These are phyloP conservation scores for Amoeboradix gromovi DNA, from an alignment of 371 early-diverging fungal genomes.

Conservation along the genomic window DNA sequence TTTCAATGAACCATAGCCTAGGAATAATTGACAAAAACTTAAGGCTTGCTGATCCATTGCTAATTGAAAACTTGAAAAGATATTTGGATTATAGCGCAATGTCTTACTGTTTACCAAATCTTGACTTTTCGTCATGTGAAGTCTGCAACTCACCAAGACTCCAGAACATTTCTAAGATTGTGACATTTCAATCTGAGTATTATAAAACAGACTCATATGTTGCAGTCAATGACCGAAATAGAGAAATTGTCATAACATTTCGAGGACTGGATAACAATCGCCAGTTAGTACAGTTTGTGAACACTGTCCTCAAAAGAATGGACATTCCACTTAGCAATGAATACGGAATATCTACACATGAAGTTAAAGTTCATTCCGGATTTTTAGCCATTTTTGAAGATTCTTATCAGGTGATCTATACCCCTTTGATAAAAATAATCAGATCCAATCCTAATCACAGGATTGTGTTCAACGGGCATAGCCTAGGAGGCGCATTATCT, in stretches of 20 bases:
- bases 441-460: neutral
- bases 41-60: neutral
- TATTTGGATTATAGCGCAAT: neutral
- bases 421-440: neutral
- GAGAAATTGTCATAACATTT: neutral
- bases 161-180: neutral
- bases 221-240: neutral
- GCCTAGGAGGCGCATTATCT: neutral
- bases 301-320: neutral
- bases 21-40: neutral
- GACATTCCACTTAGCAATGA: neutral
- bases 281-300: neutral
- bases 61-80: neutral
- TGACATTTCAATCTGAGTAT: neutral
- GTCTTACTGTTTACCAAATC: neutral
- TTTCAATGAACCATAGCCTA: no score
- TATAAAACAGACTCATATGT: neutral
- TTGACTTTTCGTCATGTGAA: neutral
- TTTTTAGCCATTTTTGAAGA: neutral
- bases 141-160: neutral
- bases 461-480: neutral
- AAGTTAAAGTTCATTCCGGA: neutral
- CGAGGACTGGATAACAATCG: neutral
- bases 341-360: neutral
- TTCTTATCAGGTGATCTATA: neutral